Evolutionary conservation across 257 asterid genomes (phyloP).

Genomic region (Eustoma russellianum): DNA sequence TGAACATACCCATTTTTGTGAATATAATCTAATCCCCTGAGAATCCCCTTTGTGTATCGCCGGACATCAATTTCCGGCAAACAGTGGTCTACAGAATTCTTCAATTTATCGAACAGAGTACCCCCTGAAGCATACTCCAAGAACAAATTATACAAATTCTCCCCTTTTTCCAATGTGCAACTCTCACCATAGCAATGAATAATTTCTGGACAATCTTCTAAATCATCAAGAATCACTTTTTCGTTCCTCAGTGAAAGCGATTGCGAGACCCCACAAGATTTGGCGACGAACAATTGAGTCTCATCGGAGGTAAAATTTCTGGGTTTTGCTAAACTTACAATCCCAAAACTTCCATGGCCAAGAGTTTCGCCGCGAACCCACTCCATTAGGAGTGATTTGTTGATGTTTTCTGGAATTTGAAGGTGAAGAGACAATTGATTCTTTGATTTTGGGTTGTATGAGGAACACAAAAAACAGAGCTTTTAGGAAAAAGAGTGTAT

Average conservation of each 20-base stretch:
- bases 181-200: constrained; percentile 64
- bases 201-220: constrained; percentile 48
- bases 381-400: constrained; percentile 36
- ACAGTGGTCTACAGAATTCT: constrained; percentile 18
- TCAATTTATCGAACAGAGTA: constrained; percentile 38
- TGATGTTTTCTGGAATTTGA: not conserved
- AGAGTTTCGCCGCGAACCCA: constrained; percentile 65
- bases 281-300: constrained; percentile 60
- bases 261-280: constrained; percentile 38
- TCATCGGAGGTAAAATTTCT: constrained; percentile 9
- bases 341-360: constrained; percentile 82
- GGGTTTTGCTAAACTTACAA: constrained; percentile 49
- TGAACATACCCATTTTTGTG: constrained; percentile 69
- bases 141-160: constrained; percentile 60
- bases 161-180: constrained; percentile 52
- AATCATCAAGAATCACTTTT: constrained; percentile 44
- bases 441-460: not conserved
- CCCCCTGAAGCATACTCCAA: constrained; percentile 81
- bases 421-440: not conserved
- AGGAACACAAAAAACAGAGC: not conserved
- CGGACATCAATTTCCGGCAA: constrained; percentile 38
- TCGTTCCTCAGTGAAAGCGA: constrained; percentile 50
- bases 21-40: constrained; percentile 48
- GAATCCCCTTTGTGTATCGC: constrained; percentile 33
- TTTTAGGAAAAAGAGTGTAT: not conserved